Conservation (phyloP, 2,329 filamentous ascomycete genomes). For the Lecanosticta acicola region DNA sequence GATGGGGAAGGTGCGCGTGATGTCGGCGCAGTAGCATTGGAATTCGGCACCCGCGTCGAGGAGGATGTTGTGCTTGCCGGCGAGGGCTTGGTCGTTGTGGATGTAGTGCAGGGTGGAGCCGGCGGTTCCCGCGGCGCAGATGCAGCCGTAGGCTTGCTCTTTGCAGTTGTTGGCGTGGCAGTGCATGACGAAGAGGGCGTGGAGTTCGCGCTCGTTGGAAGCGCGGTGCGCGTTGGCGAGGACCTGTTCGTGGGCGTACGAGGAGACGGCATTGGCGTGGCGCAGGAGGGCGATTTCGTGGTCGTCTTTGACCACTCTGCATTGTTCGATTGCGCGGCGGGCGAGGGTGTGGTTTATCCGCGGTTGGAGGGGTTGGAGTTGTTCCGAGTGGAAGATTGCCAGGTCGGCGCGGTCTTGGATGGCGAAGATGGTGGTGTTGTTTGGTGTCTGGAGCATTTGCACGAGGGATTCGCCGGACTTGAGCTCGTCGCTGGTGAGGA, state of each 20-base stretch:
- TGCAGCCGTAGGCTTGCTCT: slow-evolving; percentile 82
- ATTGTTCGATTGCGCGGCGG: slow-evolving; percentile 67
- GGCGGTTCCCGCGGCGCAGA: slow-evolving; percentile 72
- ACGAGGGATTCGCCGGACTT: slow-evolving; percentile 62
- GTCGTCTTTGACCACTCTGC: slow-evolving; percentile 73
- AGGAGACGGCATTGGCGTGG: slow-evolving; percentile 74
- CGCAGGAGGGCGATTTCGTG: slow-evolving; percentile 81
- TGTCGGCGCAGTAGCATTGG: slow-evolving; percentile 49
- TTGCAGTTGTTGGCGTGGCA: slow-evolving; percentile 71
- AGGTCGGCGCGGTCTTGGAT: slow-evolving; percentile 66
- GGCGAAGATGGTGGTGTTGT: slow-evolving; percentile 57
- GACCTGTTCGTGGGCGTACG: slow-evolving; percentile 69
- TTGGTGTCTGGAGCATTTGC: slow-evolving; percentile 37
- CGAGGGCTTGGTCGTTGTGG: slow-evolving; percentile 65
- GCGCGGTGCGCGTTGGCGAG: slow-evolving; percentile 58
- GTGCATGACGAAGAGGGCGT: slow-evolving; percentile 70
- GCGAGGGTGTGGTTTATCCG: slow-evolving; percentile 54
- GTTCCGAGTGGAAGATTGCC: slow-evolving; percentile 46
- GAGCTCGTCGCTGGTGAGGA: slow-evolving; percentile 53
- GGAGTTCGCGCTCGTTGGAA: slow-evolving; percentile 74
- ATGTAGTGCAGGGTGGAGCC: slow-evolving; percentile 86
- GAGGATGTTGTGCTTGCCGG: slow-evolving; percentile 70
- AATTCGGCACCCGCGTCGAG: slow-evolving; percentile 69
- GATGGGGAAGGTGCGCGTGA: slow-evolving; percentile 85
- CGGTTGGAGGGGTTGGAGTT: slow-evolving; percentile 62